Percentiles rank a stretch among this genome's conserved stretches.
Evolutionary conservation across 2,329 filamentous ascomycete genomes (phyloP).

Genomic region (Fusarium pseudocircinatum): DNA sequence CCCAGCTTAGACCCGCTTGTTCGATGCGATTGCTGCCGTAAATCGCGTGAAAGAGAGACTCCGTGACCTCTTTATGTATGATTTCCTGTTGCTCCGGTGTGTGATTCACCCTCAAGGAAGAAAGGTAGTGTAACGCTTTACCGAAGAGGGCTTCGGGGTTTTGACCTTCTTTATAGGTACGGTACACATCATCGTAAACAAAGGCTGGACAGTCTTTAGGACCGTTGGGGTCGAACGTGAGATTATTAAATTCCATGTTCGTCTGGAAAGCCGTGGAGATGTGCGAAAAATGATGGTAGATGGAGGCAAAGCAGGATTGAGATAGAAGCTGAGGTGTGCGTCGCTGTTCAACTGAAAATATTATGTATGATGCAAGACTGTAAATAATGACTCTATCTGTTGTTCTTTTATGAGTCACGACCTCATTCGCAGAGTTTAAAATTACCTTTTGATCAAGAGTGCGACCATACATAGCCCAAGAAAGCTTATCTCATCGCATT

Average conservation of each 20-base stretch:
- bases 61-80: accelerated
- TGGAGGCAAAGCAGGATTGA: accelerated
- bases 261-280: too few species aligned
- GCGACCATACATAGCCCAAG: too few species aligned
- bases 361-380: not conserved
- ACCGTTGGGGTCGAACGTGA: not conserved
- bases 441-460: not conserved
- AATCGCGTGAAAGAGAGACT: not conserved
- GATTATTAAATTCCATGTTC: not conserved
- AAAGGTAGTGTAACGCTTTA: not conserved
- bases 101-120: not conserved
- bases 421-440: not conserved
- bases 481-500: not conserved
- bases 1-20: not conserved
- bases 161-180: not conserved
- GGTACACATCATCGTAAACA: not conserved
- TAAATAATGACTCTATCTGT: accelerated
- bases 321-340: accelerated
- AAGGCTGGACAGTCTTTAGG: not conserved
- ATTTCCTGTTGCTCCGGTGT: not conserved
- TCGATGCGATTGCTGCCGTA: not conserved
- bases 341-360: too few species aligned
- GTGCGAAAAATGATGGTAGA: not conserved
- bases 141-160: not conserved
- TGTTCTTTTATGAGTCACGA: accelerated